Conservation (phyloP, 139 green algal species). For the Nannochloris sp. region DNA sequence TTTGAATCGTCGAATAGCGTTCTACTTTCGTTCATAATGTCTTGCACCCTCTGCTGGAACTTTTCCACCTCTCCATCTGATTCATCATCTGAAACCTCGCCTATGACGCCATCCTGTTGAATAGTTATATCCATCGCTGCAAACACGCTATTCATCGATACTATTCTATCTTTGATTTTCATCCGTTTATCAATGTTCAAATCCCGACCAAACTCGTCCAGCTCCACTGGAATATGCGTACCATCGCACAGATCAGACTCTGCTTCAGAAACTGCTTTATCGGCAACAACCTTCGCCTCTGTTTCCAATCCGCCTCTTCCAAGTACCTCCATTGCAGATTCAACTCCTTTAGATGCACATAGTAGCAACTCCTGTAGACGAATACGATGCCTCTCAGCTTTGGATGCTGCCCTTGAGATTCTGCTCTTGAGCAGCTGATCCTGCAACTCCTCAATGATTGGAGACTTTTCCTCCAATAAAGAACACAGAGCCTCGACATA, state of each 20-base stretch:
- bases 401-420: slow-evolving; percentile 32
- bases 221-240: slow-evolving; percentile 26
- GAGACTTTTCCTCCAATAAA: slow-evolving; percentile 73
- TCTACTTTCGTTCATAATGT: slow-evolving; percentile 14
- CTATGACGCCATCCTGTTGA: slow-evolving; percentile 9
- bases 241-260: slow-evolving; percentile 9
- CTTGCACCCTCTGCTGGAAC: background rate
- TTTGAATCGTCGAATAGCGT: slow-evolving; percentile 74
- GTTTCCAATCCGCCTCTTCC: slow-evolving; percentile 26
- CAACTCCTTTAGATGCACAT: slow-evolving; percentile 51
- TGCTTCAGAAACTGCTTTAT: slow-evolving; percentile 14
- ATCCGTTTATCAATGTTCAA: slow-evolving; percentile 46
- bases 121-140: slow-evolving; percentile 2
- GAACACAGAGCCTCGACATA: slow-evolving; percentile 81
- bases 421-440: slow-evolving; percentile 45
- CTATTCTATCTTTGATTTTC: slow-evolving; percentile 20
- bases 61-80: slow-evolving; percentile 53
- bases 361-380: slow-evolving; percentile 34
- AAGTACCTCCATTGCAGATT: slow-evolving; percentile 49
- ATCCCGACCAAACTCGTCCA: slow-evolving; percentile 87
- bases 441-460: slow-evolving; percentile 80
- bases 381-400: slow-evolving; percentile 2
- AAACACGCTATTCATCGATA: background rate
- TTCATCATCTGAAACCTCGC: background rate
- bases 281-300: slow-evolving; percentile 28